Base-by-base conservation (phyloP, 1,139 yeast species). In the Nematodospora anomalae region DNA sequence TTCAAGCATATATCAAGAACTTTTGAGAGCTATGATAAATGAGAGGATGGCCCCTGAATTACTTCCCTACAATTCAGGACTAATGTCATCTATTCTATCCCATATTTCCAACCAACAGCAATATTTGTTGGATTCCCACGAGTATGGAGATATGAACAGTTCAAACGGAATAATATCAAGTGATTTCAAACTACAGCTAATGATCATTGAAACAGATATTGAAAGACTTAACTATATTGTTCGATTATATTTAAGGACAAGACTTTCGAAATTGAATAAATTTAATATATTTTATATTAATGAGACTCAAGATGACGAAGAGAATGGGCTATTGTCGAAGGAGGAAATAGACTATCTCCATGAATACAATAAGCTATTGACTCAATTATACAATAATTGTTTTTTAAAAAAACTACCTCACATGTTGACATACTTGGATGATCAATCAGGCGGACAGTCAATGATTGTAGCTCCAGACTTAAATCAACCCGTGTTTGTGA, bases 41-140 rank as follows among this genome's bases (percentile, higher is more conserved):
- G 98, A 92, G 56, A 69, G 96, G 40, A 79, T 80, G 74, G 71
- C 94, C 0, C 97, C 97, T 0, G 96, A 86, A 41, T 58, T 92
- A 10, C 64, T 90, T 25, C 86, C 83, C 0, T 90, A 83, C 53
- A 80, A 87, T 43, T 73, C 72, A 16, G 66, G 60, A 1, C 62
- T 89, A 24, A 57, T 92, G 52, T 73, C 72, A 6, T 61, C 80
- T 28, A 72, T 85, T 12, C 60, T 88, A 43, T 60, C 58, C 1
- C 69, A 84, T 45, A 67, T 89, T 18, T 74, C 86, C 31, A 63
- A 65, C 29, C 95, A 89, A 58, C 79, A 85, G 42, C 95, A 84
- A 49, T 74, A 75, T 43, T 76, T 87, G 28, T 85, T 88, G 46
- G 83, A 79, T 44, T 64, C 70, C 3, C 74, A 71, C 45, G 76